Base-by-base conservation (phyloP, 176 grass and related monocot genomes). In the Poa pratensis region DNA sequence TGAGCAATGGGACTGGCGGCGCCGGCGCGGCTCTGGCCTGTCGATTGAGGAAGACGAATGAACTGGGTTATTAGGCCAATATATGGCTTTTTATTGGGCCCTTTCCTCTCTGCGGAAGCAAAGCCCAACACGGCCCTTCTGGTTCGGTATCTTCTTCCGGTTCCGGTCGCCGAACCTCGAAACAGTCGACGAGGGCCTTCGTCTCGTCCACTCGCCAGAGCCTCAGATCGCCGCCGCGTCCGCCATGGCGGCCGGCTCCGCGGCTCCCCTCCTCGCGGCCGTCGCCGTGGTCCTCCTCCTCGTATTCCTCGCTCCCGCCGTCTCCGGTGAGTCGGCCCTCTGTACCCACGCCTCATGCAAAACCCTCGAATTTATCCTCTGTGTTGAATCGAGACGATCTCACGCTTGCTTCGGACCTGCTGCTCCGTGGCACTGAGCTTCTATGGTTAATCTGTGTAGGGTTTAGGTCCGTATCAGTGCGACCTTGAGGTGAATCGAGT, bases 171-270 rank as follows among this genome's bases (percentile, higher is more conserved):
- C 80, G 74, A 78, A 62, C 35, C 64, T 7, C 45, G 80, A 69
- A 22, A 27, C 72, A 58, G 22, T 19, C 63, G 63, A 84, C 82
- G 58, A 65, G 58, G 60, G 42, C 30, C 6, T 28, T 11, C 22
- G 71, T 40, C 70, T 18, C 70, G 71, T 64, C 78, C 79, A 19
- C 69, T 10, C 23, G 26, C 13, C 43, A 0, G 10, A 63, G 66
- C 35, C 73, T 37, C 77, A 69, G 85, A 90, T 90, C 89, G 75
- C 68, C 80, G 59, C 67, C 84, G 35, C 67, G 66, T 11, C 26
- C 84, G 80, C 84, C 80, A 87, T 90, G 89, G 80, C 48, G 74
- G 80, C 35, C 20, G 39, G 67, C 59, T 79, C 54, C 48, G 52
- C 19, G 58, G 67, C 40, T 19, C 5, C 6, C 27, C 85, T 87